Evolutionary conservation across 371 early-diverging fungal genomes (phyloP).

Genomic region (Neoconidiobolus thromboides): DNA sequence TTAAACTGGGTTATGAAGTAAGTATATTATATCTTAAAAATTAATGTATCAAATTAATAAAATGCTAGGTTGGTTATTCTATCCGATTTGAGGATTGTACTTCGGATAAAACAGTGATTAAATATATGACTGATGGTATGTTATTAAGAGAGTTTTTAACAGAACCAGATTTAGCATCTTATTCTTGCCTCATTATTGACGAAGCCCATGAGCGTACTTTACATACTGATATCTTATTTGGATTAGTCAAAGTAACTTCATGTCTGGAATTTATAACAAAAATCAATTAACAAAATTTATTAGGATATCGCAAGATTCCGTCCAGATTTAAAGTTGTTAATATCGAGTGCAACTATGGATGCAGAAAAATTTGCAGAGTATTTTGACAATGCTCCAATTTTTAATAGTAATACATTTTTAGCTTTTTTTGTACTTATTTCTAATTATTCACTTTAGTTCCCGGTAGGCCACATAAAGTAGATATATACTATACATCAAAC

Average conservation of each 20-base stretch:
- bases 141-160: slow-evolving; percentile 95
- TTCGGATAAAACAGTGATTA: slow-evolving; percentile 83
- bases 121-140: slow-evolving; percentile 99
- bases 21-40: too few species aligned
- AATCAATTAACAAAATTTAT: too few species aligned
- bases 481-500: slow-evolving; percentile 84
- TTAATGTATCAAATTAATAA: too few species aligned
- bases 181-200: slow-evolving; percentile 92
- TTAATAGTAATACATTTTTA: slow-evolving; percentile 29
- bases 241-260: slow-evolving; percentile 51
- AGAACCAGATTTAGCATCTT: slow-evolving; percentile 83
- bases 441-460: slow-evolving; percentile 21
- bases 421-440: slow-evolving; percentile 6
- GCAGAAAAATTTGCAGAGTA: slow-evolving; percentile 89
- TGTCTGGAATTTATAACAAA: too few species aligned
- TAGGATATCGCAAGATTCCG: slow-evolving; percentile 80
- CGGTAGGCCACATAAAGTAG: slow-evolving; percentile 85
- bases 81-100: slow-evolving; percentile 97
- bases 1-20: slow-evolving; percentile 80
- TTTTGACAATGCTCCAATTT: slow-evolving; percentile 91
- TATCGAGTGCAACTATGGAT: slow-evolving; percentile 98
- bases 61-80: slow-evolving; percentile 51
- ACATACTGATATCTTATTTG: slow-evolving; percentile 96
- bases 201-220: slow-evolving; percentile 99
- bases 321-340: slow-evolving; percentile 81